Conservation (phyloP, 805 yeast genomes). For the Hemisphaericaspora nanyangensis region DNA sequence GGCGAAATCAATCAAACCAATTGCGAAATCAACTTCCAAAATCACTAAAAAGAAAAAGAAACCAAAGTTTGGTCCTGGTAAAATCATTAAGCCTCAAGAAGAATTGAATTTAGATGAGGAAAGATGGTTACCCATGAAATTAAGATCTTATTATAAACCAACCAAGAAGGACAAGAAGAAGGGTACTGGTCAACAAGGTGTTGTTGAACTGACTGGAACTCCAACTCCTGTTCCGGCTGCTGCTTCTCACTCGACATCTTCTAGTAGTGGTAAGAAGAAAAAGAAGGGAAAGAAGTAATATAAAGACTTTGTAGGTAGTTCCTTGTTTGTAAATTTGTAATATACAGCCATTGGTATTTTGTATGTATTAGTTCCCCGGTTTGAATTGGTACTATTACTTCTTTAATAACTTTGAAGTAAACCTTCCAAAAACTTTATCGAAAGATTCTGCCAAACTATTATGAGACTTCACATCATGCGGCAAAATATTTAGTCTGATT, state of each 20-base stretch:
- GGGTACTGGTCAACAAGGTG: conserved; percentile 23
- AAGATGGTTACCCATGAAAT: conserved; percentile 89
- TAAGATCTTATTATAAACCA: conserved; percentile 79
- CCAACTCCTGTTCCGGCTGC: conserved; percentile 10
- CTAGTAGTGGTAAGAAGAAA: conserved; percentile 17
- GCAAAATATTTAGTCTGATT: too few species aligned
- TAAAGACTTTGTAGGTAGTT: not conserved
- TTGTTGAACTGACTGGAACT: conserved; percentile 6
- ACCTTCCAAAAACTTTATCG: too few species aligned
- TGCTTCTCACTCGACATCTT: conserved; percentile 7
- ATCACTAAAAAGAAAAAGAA: conserved; percentile 23
- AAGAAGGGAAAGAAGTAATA: conserved; percentile 22
- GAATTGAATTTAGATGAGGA: conserved; percentile 46
- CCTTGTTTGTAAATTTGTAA: not conserved
- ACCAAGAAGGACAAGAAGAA: conserved; percentile 54
- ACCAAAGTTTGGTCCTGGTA: conserved; percentile 25
- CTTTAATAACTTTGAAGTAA: too few species aligned
- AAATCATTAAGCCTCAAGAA: conserved; percentile 22
- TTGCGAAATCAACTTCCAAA: conserved; percentile 7
- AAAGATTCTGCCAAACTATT: too few species aligned
- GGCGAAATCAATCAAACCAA: conserved; percentile 2
- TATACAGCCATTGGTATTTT: too few species aligned
- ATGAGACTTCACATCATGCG: too few species aligned
- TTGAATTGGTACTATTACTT: too few species aligned
- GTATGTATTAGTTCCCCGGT: too few species aligned